phyloP scores from a whole-genome alignment of 1,284 basidiomycete genomes.

The Malassezia arunalokei region DNA sequence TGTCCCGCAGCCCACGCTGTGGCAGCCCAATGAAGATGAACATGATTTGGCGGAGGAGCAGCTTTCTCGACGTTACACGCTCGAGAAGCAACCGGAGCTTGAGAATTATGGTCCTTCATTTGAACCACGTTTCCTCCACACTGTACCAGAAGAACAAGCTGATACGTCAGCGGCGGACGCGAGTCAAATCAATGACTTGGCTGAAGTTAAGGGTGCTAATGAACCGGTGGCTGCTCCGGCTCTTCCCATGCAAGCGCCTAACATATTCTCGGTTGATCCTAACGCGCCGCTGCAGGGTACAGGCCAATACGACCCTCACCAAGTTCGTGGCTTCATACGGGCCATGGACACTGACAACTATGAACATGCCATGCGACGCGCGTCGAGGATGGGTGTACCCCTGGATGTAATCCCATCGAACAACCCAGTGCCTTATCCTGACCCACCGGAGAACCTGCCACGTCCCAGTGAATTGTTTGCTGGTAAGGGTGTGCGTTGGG shows the following conservation, averaged over 20 bases:
- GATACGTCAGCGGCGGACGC: not conserved
- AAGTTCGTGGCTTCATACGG: slow-evolving; percentile 3
- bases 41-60: not conserved
- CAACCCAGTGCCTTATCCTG: not conserved
- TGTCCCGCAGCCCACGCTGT: no score
- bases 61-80: slow-evolving; percentile 4
- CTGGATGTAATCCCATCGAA: slow-evolving; percentile 3
- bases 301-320: slow-evolving; percentile 9
- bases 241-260: not conserved
- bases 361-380: slow-evolving; percentile 3
- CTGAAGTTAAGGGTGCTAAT: not conserved
- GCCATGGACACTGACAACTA: slow-evolving; percentile 12
- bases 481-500: slow-evolving; percentile 34
- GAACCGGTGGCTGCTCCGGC: not conserved
- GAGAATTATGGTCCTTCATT: not conserved
- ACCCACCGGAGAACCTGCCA: not conserved
- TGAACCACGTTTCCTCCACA: slow-evolving; percentile 2
- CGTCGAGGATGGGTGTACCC: slow-evolving; percentile 1
- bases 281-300: slow-evolving; percentile 8
- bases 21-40: not conserved
- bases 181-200: not conserved
- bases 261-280: not conserved
- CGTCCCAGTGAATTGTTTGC: slow-evolving; percentile 32
- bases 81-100: not conserved
- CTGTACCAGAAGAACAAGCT: slow-evolving; percentile 10